phyloP scores from a whole-genome alignment of 441 rosid species.

The Euphorbia celastroides region DNA sequence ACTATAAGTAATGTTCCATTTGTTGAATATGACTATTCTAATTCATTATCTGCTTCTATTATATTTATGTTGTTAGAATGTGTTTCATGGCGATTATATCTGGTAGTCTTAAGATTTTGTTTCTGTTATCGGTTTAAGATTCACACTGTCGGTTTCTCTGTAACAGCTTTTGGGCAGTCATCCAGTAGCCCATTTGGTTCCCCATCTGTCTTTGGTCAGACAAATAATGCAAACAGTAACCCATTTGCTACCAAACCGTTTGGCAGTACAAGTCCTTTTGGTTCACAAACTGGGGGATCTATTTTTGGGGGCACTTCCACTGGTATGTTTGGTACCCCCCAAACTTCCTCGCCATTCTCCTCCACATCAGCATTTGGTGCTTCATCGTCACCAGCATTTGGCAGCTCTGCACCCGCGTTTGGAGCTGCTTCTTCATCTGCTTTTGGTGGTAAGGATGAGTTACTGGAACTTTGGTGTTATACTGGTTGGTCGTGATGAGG shows the following conservation, averaged over 20 bases:
- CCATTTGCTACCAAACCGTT: constrained; percentile 84
- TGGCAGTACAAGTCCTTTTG: constrained; percentile 65
- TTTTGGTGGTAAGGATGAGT: constrained; percentile 60
- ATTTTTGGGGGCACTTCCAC: constrained; percentile 87
- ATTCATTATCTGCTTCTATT: neutral
- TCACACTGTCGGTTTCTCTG: constrained; percentile 15
- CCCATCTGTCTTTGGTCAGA: constrained; percentile 71
- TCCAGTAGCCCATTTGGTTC: constrained; percentile 76
- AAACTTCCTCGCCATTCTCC: constrained; percentile 60
- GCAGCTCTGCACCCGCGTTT: constrained; percentile 56
- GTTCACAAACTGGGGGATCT: constrained; percentile 70
- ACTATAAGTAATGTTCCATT: neutral
- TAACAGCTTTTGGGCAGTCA: constrained; percentile 89
- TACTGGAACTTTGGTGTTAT: neutral
- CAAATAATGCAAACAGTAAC: constrained; percentile 49
- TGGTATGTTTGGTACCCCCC: constrained; percentile 77
- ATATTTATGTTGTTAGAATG: neutral
- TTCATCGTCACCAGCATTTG: constrained; percentile 73
- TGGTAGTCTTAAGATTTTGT: constrained; percentile 11
- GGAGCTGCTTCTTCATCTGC: constrained; percentile 60
- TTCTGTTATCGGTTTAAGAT: neutral
- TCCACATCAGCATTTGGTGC: constrained; percentile 67
- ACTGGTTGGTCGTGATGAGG: neutral
- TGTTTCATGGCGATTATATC: neutral
- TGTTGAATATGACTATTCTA: neutral